A percentile compares a stretch with the other conserved stretches of the same genome.
Evolutionary conservation across 1,284 basidiomycete genomes (phyloP).

Genomic region (Blastosporella zonata): DNA sequence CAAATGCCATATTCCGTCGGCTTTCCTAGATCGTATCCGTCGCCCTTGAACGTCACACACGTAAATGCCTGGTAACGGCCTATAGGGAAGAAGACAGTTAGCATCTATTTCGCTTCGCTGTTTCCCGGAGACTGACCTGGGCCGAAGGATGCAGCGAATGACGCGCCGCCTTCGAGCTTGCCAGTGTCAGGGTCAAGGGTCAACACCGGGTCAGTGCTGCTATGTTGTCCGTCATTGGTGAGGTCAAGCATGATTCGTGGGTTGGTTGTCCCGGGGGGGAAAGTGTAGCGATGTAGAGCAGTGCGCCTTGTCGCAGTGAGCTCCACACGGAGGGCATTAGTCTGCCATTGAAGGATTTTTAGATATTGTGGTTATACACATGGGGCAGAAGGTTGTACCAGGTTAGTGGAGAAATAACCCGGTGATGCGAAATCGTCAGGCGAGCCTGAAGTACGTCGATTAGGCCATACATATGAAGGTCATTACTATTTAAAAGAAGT

Average conservation of each 20-base stretch:
- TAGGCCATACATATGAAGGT: background rate
- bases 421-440: conserved; percentile 60
- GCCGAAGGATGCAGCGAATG: conserved; percentile 48
- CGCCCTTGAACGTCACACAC: conserved; percentile 59
- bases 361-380: background rate
- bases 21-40: conserved; percentile 43
- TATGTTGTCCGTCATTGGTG: conserved; percentile 48
- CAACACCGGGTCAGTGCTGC: conserved; percentile 44
- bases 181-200: conserved; percentile 45
- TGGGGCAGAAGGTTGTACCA: conserved; percentile 33
- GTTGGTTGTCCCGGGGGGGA: conserved; percentile 30
- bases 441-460: conserved; percentile 33
- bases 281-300: conserved; percentile 45
- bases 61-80: conserved; percentile 57
- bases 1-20: conserved; percentile 55
- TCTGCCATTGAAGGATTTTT: conserved; percentile 33
- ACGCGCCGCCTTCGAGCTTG: conserved; percentile 34
- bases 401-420: conserved; percentile 60
- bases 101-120: no score
- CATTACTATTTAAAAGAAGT: background rate
- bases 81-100: conserved; percentile 20
- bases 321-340: conserved; percentile 55
- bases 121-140: conserved; percentile 37
- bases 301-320: conserved; percentile 49
- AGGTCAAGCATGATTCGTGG: conserved; percentile 42